Conservation (phyloP, 1,139 yeast genomes). For the Suhomyces taliae region DNA sequence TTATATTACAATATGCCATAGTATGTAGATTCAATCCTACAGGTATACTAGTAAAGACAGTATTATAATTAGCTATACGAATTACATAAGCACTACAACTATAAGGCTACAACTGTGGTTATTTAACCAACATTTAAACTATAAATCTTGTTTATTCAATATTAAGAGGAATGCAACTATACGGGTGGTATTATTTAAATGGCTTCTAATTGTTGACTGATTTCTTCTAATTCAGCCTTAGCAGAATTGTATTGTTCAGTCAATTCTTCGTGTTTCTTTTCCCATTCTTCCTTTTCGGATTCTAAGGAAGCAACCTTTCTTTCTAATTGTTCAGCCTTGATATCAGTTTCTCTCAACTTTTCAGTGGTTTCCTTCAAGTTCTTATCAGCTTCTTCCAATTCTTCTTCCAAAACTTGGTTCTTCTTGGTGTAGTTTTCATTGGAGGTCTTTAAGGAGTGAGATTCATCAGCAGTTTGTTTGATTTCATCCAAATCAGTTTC, state of each 20-base stretch:
- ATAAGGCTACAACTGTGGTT: no score
- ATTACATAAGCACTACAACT: no score
- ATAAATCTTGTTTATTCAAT: slow-evolving; percentile 8
- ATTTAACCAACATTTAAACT: not conserved
- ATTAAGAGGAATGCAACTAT: slow-evolving; percentile 11
- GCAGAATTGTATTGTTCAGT: slow-evolving; percentile 77
- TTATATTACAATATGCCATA: no score
- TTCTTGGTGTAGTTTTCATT: slow-evolving; percentile 92
- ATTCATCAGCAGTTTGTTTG: slow-evolving; percentile 90
- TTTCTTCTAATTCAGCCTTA: slow-evolving; percentile 90
- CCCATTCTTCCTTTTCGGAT: slow-evolving; percentile 89
- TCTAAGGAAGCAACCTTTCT: slow-evolving; percentile 92
- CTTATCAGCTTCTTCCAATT: slow-evolving; percentile 88
- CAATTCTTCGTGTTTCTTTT: slow-evolving; percentile 88
- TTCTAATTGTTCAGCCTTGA: slow-evolving; percentile 95
- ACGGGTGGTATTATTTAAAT: slow-evolving; percentile 42
- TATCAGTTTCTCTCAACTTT: slow-evolving; percentile 92
- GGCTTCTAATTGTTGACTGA: slow-evolving; percentile 89
- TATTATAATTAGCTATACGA: no score
- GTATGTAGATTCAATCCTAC: no score
- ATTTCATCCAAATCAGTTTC: slow-evolving; percentile 78
- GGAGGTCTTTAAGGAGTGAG: slow-evolving; percentile 82
- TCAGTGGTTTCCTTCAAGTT: slow-evolving; percentile 92
- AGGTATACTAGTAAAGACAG: no score
- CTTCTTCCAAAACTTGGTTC: slow-evolving; percentile 89